A percentile compares a stretch with the other conserved stretches of the same genome.
Evolutionary conservation across 1,284 basidiomycete species (phyloP).

Genomic region (Nidula niveotomentosa): DNA sequence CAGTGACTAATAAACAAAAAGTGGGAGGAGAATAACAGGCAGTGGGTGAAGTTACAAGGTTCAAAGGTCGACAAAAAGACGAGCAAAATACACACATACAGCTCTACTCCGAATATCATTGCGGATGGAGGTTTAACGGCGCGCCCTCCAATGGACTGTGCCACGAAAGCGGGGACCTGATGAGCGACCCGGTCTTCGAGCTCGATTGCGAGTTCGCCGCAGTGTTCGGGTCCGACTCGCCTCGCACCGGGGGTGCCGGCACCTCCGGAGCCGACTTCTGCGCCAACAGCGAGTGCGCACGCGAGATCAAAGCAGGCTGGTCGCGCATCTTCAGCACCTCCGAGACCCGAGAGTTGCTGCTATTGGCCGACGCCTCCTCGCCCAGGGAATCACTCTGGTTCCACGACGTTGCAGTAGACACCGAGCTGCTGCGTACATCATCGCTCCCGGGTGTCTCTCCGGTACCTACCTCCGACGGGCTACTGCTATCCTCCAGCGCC

Average conservation of each 20-base stretch:
- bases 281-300: background rate
- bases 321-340: background rate
- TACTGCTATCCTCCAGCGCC: background rate
- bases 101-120: background rate
- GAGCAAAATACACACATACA: too few species aligned
- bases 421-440: background rate
- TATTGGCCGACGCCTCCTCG: background rate
- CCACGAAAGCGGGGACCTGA: background rate
- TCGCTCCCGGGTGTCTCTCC: background rate
- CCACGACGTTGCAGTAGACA: background rate
- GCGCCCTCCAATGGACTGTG: background rate
- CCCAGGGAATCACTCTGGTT: background rate
- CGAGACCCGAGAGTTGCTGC: background rate
- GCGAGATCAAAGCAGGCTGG: background rate
- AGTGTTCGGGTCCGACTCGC: background rate
- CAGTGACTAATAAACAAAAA: too few species aligned
- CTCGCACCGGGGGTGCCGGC: background rate
- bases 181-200: background rate
- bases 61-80: too few species aligned
- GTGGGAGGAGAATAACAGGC: too few species aligned
- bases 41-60: too few species aligned
- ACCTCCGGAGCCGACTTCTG: background rate
- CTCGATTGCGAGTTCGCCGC: background rate
- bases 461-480: background rate
- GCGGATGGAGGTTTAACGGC: background rate